Base-by-base conservation (phyloP, 345 rosid genomes). In the Gossypium longicalyx region DNA sequence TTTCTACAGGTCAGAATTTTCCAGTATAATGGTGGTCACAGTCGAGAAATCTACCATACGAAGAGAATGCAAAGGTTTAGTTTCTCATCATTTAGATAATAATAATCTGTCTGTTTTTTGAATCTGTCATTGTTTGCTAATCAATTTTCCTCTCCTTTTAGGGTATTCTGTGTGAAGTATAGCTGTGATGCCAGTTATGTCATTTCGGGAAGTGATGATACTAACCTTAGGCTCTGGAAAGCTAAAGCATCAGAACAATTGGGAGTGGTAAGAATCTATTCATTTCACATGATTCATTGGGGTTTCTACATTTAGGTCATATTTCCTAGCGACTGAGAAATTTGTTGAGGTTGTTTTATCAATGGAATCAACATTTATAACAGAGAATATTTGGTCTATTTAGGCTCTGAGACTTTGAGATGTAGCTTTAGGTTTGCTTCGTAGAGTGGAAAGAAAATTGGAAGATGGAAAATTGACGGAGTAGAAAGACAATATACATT, bases 1-100 rank as follows among this genome's bases (percentile, higher is more conserved):
- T 48, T 4, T 70, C 69, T 79, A 22, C 91, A 87, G 97, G 80
- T 91, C 49, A 86, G 98, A 81, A 93, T 93, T 66, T 96, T 96
- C 89, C 90, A 77, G 54, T 93, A 90, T 81, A 88, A 91, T 76
- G 97, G 98, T 72, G 98, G 97, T 65, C 95, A 88, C 80, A 93
- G 97, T 82, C 73, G 93, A 72, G 98, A 91, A 87, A 85, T 93
- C 77, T 96, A 96, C 84, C 97, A 93, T 67, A 88, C 98, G 29
- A 96, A 96, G 87, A 93, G 99, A 83, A 96, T 91, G 99, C 98
- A 93, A 85, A 93, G 98, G 99, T 93, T 70, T 58, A 13, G 38
- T 67, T 70, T 13, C 16, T 44, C 45, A 52, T 56, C 43, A 56
- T 54, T 57, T 67, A 43, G 57, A 15, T 44, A 7, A 27, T 23